Evolutionary conservation across 2,329 filamentous ascomycete species (phyloP), one percentile per base, ranked within the genome.

Genomic region (Ramularia endophylla): DNA sequence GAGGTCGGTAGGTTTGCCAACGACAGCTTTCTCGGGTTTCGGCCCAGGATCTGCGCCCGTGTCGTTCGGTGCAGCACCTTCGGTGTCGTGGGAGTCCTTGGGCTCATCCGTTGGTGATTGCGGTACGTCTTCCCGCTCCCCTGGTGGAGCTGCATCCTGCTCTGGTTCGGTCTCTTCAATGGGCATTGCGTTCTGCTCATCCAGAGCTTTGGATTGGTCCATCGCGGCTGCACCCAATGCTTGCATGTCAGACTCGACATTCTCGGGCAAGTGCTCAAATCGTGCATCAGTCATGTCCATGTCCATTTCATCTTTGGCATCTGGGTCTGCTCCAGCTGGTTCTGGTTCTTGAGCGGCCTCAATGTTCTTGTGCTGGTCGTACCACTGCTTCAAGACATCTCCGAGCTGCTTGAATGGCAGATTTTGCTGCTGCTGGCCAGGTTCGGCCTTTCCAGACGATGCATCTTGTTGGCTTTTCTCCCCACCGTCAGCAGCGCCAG

Each of bases 381-480:
- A 89, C 87, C 89, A 98, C 54, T 83, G 80, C 62, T 97, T 89
- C 22, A 98, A 73, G 5, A 87, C 84, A 67, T 98, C 88, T 16
- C 92, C 92, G 20, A 98, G 77, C 59, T 95, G 94, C 68, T 92
- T 92, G 73, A 95, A 95, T 1, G 88, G 85, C 52, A 92, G 80
- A 16, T 33, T 71, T 68, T 47, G 38, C 32, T 50, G 42, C 27
- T 47, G 40, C 11, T 40, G 34, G 8, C 45, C 43, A 15, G 30
- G 18, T 29, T 52, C 43, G 8, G 50, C 43, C 36, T 50, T 44
- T 19, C 51, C 51, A 40, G 44, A 43, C 5, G 35, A 18, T 11
- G 39, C 40, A 20, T 53, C 38, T n/a, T 46, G 43, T 36, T 46
- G 37, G 8, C 44, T 46, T 18, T 38, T 41, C n/a, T 51, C 47